A percentile compares a stretch with the other conserved stretches of the same genome.
These are phyloP conservation scores for Pseudoturritis turrita DNA, from an alignment of 345 rosid species.

Conservation along the genomic window DNA sequence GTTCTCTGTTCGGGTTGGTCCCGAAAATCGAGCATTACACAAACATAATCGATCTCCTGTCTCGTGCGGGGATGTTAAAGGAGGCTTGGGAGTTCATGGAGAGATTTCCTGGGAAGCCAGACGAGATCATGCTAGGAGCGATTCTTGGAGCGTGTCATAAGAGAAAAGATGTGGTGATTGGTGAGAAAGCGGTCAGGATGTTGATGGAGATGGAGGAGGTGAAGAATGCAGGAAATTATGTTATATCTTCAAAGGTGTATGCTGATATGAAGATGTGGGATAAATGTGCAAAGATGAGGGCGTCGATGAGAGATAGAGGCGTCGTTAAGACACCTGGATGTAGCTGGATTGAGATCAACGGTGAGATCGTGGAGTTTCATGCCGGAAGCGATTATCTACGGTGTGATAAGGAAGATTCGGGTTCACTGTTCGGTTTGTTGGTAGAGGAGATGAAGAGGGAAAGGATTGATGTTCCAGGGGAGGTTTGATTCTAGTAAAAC, in stretches of 20 bases:
- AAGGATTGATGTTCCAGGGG: conserved; percentile 34
- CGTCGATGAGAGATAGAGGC: conserved; percentile 65
- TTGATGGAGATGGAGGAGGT: conserved; percentile 55
- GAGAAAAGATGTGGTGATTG: conserved; percentile 43
- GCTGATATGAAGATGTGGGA: conserved; percentile 73
- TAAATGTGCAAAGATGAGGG: conserved; percentile 66
- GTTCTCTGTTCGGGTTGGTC: conserved; percentile 52
- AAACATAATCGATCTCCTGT: conserved; percentile 80
- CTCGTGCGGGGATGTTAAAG: conserved; percentile 62
- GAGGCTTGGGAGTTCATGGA: conserved; percentile 85
- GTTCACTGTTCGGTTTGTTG: conserved; percentile 39
- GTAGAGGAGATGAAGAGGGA: conserved; percentile 64
- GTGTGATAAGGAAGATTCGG: conserved; percentile 27
- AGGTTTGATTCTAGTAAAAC: not conserved
- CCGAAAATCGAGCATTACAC: conserved; percentile 88
- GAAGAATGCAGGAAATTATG: conserved; percentile 74
- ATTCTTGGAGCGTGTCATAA: conserved; percentile 84
- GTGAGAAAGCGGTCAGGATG: conserved; percentile 51
- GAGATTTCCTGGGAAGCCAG: conserved; percentile 78
- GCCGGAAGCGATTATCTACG: conserved; percentile 46
- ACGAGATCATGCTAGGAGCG: conserved; percentile 65
- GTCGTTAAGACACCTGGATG: conserved; percentile 80
- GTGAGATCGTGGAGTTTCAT: conserved; percentile 56
- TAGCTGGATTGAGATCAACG: conserved; percentile 71
- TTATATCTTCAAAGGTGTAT: conserved; percentile 71